Evolutionary conservation across 352 stramenopile genomes (phyloP).

Genomic region (Phytophthora fragariae): DNA sequence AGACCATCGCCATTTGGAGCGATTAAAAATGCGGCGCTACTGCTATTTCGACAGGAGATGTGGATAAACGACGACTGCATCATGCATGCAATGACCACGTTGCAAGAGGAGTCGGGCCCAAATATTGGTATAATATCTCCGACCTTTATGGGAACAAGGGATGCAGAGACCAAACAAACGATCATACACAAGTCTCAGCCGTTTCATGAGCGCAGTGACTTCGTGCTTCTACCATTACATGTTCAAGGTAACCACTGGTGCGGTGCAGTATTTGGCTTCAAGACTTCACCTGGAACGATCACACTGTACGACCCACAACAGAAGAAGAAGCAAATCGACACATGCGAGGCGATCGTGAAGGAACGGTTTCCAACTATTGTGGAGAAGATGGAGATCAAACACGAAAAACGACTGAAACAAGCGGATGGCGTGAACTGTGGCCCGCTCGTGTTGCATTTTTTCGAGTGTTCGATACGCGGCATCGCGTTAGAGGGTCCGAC

Average conservation of each 20-base stretch:
- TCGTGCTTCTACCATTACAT: neutral
- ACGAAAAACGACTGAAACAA: neutral
- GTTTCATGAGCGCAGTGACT: too few relatives aligned
- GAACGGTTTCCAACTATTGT: neutral
- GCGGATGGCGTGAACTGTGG: neutral
- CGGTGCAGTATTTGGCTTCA: neutral
- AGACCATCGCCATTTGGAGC: neutral
- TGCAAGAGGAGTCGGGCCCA: neutral
- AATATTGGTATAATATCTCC: neutral
- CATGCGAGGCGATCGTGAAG: neutral
- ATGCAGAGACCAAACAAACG: too few relatives aligned
- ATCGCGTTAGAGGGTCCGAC: too few relatives aligned
- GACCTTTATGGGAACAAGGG: neutral
- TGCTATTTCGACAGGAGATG: neutral
- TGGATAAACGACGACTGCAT: neutral
- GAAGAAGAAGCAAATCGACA: neutral
- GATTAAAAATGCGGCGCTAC: neutral
- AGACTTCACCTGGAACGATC: neutral
- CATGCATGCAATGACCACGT: neutral
- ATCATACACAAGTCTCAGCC: too few relatives aligned
- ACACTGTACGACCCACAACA: neutral
- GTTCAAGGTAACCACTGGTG: neutral
- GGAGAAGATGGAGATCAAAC: neutral
- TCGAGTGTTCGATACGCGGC: neutral
- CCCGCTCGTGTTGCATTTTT: neutral